Evolutionary conservation across 768 basidiomycete genomes (phyloP).

Genomic region (Calocera viscosa): DNA sequence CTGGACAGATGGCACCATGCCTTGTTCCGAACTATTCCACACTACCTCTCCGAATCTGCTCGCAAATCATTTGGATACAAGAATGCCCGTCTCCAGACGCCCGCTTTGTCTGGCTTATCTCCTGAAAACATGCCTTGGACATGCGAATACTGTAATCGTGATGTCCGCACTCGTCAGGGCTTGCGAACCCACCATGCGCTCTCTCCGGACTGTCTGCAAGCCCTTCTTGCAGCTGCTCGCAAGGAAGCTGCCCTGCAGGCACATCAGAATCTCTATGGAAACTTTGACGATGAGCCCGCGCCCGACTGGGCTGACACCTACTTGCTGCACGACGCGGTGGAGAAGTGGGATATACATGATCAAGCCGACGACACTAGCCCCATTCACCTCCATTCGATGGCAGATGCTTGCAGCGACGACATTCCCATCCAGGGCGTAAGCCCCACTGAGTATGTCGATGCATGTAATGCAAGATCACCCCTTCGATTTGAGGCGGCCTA

Average conservation of each 20-base stretch:
- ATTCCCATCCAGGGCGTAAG: no score
- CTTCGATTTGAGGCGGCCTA: background rate
- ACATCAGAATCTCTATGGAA: background rate
- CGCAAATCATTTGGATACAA: no score
- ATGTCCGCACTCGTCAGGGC: background rate
- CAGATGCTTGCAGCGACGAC: background rate
- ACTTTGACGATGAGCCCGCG: background rate
- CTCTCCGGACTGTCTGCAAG: background rate
- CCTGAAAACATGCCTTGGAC: background rate
- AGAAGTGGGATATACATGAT: background rate
- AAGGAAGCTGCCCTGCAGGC: background rate
- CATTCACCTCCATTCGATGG: no score
- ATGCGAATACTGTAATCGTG: background rate
- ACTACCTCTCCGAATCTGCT: no score
- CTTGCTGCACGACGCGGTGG: background rate
- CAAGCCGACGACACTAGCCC: background rate
- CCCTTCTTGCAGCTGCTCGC: background rate
- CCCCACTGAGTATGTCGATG: background rate
- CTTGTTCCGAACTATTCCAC: no score
- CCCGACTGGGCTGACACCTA: background rate
- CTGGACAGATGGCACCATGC: no score
- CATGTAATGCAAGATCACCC: background rate
- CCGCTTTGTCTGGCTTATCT: no score
- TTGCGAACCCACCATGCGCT: background rate
- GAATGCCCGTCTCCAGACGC: no score